Evolutionary conservation across 495 filamentous ascomycete species (phyloP).

Genomic region (Penicillium canariense): DNA sequence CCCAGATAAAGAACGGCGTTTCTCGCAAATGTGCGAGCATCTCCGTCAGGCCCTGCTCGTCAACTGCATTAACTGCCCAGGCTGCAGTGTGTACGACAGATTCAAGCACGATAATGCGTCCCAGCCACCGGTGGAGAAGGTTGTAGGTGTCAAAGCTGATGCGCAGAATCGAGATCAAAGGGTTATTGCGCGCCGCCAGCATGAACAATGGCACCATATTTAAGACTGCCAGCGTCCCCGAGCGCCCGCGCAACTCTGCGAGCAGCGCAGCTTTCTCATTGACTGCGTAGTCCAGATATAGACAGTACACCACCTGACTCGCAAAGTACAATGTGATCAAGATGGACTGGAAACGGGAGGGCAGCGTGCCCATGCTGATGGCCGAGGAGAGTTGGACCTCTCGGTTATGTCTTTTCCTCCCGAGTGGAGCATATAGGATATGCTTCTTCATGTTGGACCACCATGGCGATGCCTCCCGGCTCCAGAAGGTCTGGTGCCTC

Average conservation of each 20-base stretch:
- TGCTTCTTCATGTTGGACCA: conserved; percentile 77
- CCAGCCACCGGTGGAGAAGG: conserved; percentile 91
- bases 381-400: conserved; percentile 83
- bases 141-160: conserved; percentile 98
- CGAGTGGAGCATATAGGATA: conserved; percentile 77
- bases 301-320: conserved; percentile 77
- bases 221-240: conserved; percentile 75
- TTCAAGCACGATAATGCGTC: conserved; percentile 79
- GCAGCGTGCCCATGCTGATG: conserved; percentile 86
- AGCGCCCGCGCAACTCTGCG: conserved; percentile 75
- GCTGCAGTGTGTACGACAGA: conserved; percentile 70
- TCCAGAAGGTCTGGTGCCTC: conserved; percentile 57
- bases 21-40: conserved; percentile 58
- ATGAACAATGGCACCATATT: conserved; percentile 93
- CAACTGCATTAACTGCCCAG: conserved; percentile 57
- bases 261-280: conserved; percentile 50
- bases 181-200: conserved; percentile 89
- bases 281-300: conserved; percentile 64
- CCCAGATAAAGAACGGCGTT: conserved; percentile 59
- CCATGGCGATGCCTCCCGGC: conserved; percentile 61
- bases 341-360: conserved; percentile 77
- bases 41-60: conserved; percentile 44
- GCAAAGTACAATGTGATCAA: conserved; percentile 69
- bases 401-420: conserved; percentile 79
- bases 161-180: conserved; percentile 74